A percentile compares a stretch with the other conserved stretches of the same genome.
Evolutionary conservation across 345 rosid species (phyloP).

Genomic region (Litchi chinensis): DNA sequence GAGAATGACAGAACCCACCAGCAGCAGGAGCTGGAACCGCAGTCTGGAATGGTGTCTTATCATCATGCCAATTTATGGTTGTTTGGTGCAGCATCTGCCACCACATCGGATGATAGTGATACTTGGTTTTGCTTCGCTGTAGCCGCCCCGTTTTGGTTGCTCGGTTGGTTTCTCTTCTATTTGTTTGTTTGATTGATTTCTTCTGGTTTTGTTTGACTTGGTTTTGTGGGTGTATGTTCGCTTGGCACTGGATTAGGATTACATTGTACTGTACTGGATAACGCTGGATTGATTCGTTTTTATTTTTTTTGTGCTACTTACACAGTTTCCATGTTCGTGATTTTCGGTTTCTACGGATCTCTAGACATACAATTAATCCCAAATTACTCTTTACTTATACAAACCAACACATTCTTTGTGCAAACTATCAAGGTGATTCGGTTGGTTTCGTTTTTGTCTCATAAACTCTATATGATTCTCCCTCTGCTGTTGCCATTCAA

Average conservation of each 20-base stretch:
- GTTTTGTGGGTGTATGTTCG: too few species aligned
- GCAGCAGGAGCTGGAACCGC: slow-evolving; percentile 11
- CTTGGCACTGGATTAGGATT: neutral
- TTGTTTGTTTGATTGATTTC: neutral
- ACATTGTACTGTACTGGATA: neutral
- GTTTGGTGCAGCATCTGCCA: slow-evolving; percentile 16
- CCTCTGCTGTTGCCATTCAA: slow-evolving; percentile 4
- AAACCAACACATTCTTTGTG: slow-evolving; percentile 46
- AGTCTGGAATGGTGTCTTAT: slow-evolving; percentile 20
- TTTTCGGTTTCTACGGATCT: slow-evolving; percentile 57
- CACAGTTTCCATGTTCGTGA: slow-evolving; percentile 57
- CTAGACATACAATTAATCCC: slow-evolving; percentile 44
- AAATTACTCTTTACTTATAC: slow-evolving; percentile 44
- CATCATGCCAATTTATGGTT: slow-evolving; percentile 32
- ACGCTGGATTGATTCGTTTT: neutral
- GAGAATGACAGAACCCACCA: slow-evolving; percentile 17
- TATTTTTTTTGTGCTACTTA: neutral
- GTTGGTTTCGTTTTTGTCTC: neutral
- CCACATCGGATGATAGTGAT: slow-evolving; percentile 45
- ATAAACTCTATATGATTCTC: neutral
- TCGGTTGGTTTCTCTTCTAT: slow-evolving; percentile 43
- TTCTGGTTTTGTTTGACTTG: too few species aligned
- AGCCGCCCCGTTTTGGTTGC: slow-evolving; percentile 50
- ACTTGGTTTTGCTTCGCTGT: slow-evolving; percentile 44
- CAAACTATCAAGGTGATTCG: slow-evolving; percentile 49